Conservation (phyloP, 2,329 filamentous ascomycete species). For the Malbranchea cinnamomea region DNA sequence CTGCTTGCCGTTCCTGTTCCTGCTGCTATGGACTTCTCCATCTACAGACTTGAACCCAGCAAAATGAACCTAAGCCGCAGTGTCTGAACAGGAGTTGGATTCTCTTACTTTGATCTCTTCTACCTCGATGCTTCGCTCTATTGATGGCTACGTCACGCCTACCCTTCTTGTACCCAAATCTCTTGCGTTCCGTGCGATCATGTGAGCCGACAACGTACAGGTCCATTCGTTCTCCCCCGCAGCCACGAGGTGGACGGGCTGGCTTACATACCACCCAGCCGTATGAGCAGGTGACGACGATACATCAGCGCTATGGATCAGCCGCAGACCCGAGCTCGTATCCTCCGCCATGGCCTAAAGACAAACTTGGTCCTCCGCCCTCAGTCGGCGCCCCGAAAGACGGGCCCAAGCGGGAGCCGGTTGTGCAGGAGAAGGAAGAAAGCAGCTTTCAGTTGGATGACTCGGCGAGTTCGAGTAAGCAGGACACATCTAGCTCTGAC, state of each 20-base stretch:
- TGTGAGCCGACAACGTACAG: constrained; percentile 32
- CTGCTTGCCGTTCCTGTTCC: too few relatives aligned
- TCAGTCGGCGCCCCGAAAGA: background rate
- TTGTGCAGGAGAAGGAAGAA: background rate
- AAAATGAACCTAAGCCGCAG: too few relatives aligned
- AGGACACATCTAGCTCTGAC: constrained; percentile 3
- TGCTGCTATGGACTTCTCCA: too few relatives aligned
- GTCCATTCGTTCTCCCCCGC: constrained; percentile 25
- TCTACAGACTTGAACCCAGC: too few relatives aligned
- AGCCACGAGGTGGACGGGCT: constrained; percentile 11
- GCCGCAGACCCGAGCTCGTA: constrained; percentile 28
- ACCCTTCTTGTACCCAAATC: constrained; percentile 53
- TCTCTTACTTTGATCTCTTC: background rate
- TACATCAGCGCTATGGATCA: constrained; percentile 32
- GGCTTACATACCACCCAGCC: constrained; percentile 24
- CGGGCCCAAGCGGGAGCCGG: too few relatives aligned
- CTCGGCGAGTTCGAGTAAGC: constrained; percentile 12
- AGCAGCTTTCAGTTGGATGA: constrained; percentile 12
- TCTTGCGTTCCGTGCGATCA: constrained; percentile 42
- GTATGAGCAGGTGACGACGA: constrained; percentile 22
- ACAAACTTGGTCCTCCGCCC: constrained; percentile 4
- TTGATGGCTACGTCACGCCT: constrained; percentile 48
- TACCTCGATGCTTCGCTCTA: background rate
- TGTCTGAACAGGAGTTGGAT: too few relatives aligned
- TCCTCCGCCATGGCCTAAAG: constrained; percentile 15